Conservation (phyloP, 2,329 filamentous ascomycete genomes). For the Xylaria multiplex region DNA sequence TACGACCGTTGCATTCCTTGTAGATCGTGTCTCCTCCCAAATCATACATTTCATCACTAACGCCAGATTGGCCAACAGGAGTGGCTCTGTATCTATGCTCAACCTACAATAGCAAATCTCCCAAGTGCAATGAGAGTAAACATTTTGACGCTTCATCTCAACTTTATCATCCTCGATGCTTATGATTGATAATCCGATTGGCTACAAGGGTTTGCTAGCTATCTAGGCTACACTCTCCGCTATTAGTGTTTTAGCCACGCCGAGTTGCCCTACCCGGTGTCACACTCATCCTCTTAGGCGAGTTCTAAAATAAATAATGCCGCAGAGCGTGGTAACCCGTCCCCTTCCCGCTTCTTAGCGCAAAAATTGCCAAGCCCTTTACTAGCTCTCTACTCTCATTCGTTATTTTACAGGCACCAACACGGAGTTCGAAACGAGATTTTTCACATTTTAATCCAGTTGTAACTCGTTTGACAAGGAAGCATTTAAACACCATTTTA, state of each 20-base stretch:
- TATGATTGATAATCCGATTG: constrained; percentile 16
- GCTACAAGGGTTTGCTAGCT: constrained; percentile 18
- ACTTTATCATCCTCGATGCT: constrained; percentile 25
- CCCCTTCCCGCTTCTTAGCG: constrained; percentile 17
- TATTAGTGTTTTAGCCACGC: constrained; percentile 23
- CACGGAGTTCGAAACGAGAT: constrained; percentile 18
- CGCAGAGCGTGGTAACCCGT: constrained; percentile 22
- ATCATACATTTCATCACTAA: too few species aligned
- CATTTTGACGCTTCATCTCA: background rate
- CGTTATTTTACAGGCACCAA: constrained; percentile 9
- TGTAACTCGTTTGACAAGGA: too few species aligned
- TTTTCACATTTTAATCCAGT: constrained; percentile 33
- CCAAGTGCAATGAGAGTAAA: too few species aligned
- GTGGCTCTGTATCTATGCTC: too few species aligned
- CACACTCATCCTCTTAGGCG: background rate
- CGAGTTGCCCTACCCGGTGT: constrained; percentile 17
- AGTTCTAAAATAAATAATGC: background rate
- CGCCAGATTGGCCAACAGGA: too few species aligned
- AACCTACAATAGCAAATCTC: too few species aligned
- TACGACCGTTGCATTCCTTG: constrained; percentile 25
- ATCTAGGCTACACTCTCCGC: constrained; percentile 26
- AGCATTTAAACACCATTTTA: too few species aligned
- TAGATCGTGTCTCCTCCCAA: constrained; percentile 18
- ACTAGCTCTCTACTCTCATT: background rate
- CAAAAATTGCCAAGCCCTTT: constrained; percentile 22